Conservation (phyloP, 2,329 filamentous ascomycete genomes). For the Golovinomyces cichoracearum region DNA sequence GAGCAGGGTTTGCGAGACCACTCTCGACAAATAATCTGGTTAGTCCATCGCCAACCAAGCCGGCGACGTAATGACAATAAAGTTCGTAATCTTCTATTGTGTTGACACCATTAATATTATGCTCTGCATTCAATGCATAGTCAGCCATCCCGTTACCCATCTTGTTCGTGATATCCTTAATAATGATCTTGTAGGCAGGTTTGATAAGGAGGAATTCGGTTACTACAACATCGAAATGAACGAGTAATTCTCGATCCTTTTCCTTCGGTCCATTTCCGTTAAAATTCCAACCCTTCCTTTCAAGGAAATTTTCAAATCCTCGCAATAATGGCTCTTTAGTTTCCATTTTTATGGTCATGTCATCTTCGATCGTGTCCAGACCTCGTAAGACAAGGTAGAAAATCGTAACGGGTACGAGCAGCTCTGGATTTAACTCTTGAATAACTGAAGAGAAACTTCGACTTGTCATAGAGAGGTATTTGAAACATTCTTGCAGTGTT, state of each 20-base stretch:
- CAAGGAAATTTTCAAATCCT: conserved; percentile 53
- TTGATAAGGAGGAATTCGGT: conserved; percentile 74
- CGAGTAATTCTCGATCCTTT: conserved; percentile 77
- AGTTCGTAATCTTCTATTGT: conserved; percentile 75
- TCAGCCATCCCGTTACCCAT: conserved; percentile 99
- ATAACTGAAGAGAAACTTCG: conserved; percentile 86
- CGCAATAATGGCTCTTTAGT: conserved; percentile 71
- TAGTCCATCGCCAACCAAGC: conserved; percentile 80
- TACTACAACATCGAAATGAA: conserved; percentile 74
- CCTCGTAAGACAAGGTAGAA: conserved; percentile 88
- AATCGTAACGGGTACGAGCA: conserved; percentile 63
- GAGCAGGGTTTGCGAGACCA: conserved; percentile 59
- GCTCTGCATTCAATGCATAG: conserved; percentile 62
- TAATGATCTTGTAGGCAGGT: conserved; percentile 56
- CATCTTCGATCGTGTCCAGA: conserved; percentile 95
- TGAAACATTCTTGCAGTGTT: conserved; percentile 59
- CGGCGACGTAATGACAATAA: conserved; percentile 97
- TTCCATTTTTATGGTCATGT: conserved; percentile 66
- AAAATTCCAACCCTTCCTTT: conserved; percentile 75
- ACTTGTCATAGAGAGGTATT: conserved; percentile 65
- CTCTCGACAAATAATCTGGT: conserved; percentile 76
- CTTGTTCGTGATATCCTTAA: conserved; percentile 72
- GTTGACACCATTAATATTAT: conserved; percentile 54
- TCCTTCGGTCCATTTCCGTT: conserved; percentile 65
- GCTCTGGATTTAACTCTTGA: conserved; percentile 79